Base-by-base conservation (phyloP, 768 basidiomycete genomes). In the Suillus clintonianus region DNA sequence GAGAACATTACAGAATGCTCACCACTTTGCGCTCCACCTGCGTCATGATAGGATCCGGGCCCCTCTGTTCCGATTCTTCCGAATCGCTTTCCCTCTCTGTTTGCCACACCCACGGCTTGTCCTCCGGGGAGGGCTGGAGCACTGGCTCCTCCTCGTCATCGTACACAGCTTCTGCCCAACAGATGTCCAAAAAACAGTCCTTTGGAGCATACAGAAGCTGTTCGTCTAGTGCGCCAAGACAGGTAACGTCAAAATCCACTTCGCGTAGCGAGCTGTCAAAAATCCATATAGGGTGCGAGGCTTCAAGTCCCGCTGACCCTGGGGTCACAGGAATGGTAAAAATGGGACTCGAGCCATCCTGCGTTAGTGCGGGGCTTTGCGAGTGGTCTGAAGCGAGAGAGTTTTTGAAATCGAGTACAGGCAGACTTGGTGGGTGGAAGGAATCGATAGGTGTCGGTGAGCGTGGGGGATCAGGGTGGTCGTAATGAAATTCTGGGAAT, bases 141-240 rank as follows among this genome's bases (percentile, higher is more conserved):
- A 61, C 59, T 9, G 59, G 19, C 7, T 45, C 30, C 22, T 36
- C 51, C 42, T 77, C 72, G 1, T 77, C 77, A 3, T 77, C 77
- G 4, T 66, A 41, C 27, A 82, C 72, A 32, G 79, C 78, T 24
- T 67, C 61, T 2, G 70, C 68, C 77, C 82, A 82, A 55, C 81
- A 82, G 11, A 76, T 55, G 17, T 81, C 82, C 9, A 72, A 74
- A 64, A 82, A 82, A 15, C 74, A 76, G 19, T 76, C 76, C 42
- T 72, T 55, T 30, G 81, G 81, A n/a, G 74, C 70, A 42, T 71
- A 62, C 1, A 82, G 71, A 5, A 82, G 78, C 42, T 79, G 73
- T 56, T 80, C 75, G 65, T 82, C 81, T 8, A 82, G 69, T 10
- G 67, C 66, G 36, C 76, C 69, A 24, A 82, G 65, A 54, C 79